Base-by-base conservation (phyloP, 306 rosid genomes). In the Gleditsia sinensis region DNA sequence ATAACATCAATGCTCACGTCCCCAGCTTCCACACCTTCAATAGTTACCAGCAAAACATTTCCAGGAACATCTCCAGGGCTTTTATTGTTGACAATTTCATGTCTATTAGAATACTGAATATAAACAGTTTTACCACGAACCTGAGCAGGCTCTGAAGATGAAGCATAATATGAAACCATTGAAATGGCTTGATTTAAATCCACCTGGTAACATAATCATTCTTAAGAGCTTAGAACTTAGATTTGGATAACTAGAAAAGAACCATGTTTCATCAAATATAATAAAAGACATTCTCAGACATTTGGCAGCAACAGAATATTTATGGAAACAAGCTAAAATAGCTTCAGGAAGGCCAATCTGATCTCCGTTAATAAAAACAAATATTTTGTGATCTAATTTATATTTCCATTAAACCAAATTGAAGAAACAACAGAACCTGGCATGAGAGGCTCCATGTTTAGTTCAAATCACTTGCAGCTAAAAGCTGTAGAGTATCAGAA, bases 51-150 rank as follows among this genome's bases (percentile, higher is more conserved):
- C 81, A 92, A 86, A 77, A 92, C 98, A 82, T 92, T 92, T 80
- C 98, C 98, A 4, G 98, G 96, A 77, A 90, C 87, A 82, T 92
- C 98, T 50, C 98, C 96, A 0, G 98, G 98, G 81, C 96, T 86
- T 85, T 92, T 92, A 78, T 92, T 90, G 91, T 92, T 90, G 70
- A 92, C 98, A 75, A 92, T 90, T 81, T 92, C 98, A 49, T 90
- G 94, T 69, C 98, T 88, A 60, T 92, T 92, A 74, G 98, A 92
- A 81, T 92, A 92, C 80, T 92, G 98, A 76, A 92, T 90, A 77
- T 92, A 92, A 7, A 92, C 96, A 21, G 96, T 92, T 82, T 92
- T 90, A 23, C 96, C 96, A 78, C 98, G 96, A 78, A 92, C 85
- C 58, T 90, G 93, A 4, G 98, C 98, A 28, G 98, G 98, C 68